Percentiles rank a stretch among this genome's conserved stretches.
phyloP scores from a whole-genome alignment of 192 early-diverging fungal species.

The Spinellus fusiger region DNA sequence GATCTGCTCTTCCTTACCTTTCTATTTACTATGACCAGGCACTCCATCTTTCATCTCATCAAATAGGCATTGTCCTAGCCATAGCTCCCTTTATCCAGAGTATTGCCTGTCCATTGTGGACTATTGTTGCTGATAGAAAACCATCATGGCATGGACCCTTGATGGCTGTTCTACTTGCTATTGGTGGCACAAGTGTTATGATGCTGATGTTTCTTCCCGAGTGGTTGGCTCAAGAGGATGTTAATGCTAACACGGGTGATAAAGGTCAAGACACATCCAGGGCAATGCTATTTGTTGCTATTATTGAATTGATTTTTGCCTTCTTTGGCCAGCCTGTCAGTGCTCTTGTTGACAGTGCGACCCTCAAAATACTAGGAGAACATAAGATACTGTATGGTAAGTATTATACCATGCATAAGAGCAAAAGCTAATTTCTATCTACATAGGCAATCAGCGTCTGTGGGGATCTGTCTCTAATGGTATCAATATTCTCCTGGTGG shows the following conservation, averaged over 20 bases:
- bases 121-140: conserved; percentile 22
- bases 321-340: conserved; percentile 28
- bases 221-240: neutral
- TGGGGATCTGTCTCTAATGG: conserved; percentile 33
- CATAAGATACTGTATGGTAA: conserved; percentile 38
- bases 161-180: conserved; percentile 13
- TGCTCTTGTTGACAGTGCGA: conserved; percentile 33
- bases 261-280: neutral
- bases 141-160: conserved; percentile 22
- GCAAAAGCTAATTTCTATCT: no score
- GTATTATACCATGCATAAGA: neutral
- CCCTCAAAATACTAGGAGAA: conserved; percentile 34
- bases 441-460: conserved; percentile 24
- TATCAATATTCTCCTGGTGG: conserved; percentile 13
- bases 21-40: conserved; percentile 22
- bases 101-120: conserved; percentile 36
- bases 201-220: conserved; percentile 22
- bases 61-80: conserved; percentile 32
- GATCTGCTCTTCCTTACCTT: conserved; percentile 22
- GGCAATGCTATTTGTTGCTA: conserved; percentile 8
- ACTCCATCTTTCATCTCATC: conserved; percentile 18
- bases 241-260: neutral
- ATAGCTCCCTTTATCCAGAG: conserved; percentile 34
- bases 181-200: conserved; percentile 19
- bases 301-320: conserved; percentile 22